Evolutionary conservation across 73 alveolate genomes (phyloP).

Genomic region (Tetrahymena thermophila): DNA sequence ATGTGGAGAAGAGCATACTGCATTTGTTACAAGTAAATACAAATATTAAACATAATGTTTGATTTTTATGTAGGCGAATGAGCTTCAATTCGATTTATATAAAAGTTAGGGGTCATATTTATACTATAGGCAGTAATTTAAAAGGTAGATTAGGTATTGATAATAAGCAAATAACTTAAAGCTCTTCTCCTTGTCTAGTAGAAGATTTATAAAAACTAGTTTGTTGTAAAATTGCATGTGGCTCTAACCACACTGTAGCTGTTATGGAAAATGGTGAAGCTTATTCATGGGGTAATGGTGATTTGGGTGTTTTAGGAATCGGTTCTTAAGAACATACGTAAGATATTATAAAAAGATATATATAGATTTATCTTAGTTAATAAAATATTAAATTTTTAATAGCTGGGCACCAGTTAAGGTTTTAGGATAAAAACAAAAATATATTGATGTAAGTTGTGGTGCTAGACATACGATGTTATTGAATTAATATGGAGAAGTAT

Average conservation of each 20-base stretch:
- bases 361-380: neutral
- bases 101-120: slow-evolving; percentile 12
- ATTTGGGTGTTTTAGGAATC: slow-evolving; percentile 53
- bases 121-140: slow-evolving; percentile 21
- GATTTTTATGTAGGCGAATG: neutral
- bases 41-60: too few relatives aligned
- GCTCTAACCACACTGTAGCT: slow-evolving; percentile 82
- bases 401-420: slow-evolving; percentile 5
- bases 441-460: slow-evolving; percentile 42
- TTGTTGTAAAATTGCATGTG: slow-evolving; percentile 61
- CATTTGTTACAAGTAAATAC: slow-evolving; percentile 28
- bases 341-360: neutral
- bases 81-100: neutral
- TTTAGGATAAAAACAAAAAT: neutral
- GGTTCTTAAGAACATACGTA: slow-evolving; percentile 17
- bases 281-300: slow-evolving; percentile 82
- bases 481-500: slow-evolving; percentile 43
- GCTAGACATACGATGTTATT: slow-evolving; percentile 46
- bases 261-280: slow-evolving; percentile 70
- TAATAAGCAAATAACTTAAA: neutral
- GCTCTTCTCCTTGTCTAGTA: slow-evolving; percentile 44
- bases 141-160: slow-evolving; percentile 31
- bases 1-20: slow-evolving; percentile 65
- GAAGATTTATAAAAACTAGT: slow-evolving; percentile 11
- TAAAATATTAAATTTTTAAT: neutral